Base-by-base conservation (phyloP, 2,329 filamentous ascomycete species). In the Aureobasidium uvarum region DNA sequence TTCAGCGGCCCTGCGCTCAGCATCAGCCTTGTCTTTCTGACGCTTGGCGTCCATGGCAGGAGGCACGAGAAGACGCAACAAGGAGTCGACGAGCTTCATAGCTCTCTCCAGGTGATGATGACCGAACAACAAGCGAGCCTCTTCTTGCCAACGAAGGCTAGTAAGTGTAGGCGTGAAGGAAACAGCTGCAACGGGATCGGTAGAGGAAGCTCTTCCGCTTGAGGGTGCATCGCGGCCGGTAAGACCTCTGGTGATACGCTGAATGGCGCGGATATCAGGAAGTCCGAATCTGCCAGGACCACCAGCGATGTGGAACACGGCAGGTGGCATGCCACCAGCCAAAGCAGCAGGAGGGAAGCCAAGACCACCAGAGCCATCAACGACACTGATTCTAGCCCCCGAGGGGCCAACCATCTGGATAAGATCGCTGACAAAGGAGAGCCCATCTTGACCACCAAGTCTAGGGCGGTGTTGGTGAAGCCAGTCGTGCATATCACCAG, bases 51-150 rank as follows among this genome's bases (percentile, higher is more conserved):
- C 88, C 67, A 96, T 88, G 8, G 94, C 93, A 25, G 90, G 88
- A 46, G 95, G 95, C 2, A 94, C 88, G 67, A 99, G 84, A 46
- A 87, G 78, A 51, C 86, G 87, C 46, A 92, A 81, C 31, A 99
- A 84, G 2, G 86, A 84, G 69, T 85, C 88, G 68, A 88, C 78
- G 18, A 96, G 81, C 62, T 85, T 85, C 67, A 85, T 81, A 2
- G 87, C 84, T 73, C 90, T 90, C 56, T 96, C 92, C 3, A 85
- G 74, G 62, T 88, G 84, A 56, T 79, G 82, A 25, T 81, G 78
- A 31, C 90, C 90, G 76, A 95, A 98, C 0, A 98, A 83, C 75
- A 99, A 87, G 68, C 89, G 88, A 10, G 92, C 89, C 76, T 98
- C 96, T 73, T 97, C 92, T 73, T 90, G 86, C 89, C 96, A 99